Conservation (phyloP, 139 green algal genomes). For the Micromonas commoda region DNA sequence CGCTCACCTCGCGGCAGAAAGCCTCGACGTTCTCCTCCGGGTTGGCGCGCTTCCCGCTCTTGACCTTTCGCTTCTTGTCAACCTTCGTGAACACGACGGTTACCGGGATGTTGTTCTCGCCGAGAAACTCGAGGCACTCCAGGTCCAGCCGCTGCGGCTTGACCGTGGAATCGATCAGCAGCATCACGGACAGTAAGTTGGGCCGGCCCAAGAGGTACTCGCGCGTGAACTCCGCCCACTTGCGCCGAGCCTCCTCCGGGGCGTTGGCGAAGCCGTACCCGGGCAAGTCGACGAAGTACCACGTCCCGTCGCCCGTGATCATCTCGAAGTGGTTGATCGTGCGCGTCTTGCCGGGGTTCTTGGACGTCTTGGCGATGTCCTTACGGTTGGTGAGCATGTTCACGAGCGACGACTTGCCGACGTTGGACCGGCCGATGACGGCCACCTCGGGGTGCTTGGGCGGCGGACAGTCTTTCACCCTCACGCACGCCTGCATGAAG, state of each 20-base stretch:
- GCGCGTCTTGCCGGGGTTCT: constrained; percentile 83
- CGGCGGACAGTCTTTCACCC: background rate
- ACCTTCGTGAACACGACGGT: constrained; percentile 64
- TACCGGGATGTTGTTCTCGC: constrained; percentile 59
- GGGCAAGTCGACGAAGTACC: constrained; percentile 88
- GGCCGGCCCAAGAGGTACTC: constrained; percentile 69
- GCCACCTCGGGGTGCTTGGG: constrained; percentile 71
- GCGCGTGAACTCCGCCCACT: constrained; percentile 74
- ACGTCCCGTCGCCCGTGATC: constrained; percentile 55
- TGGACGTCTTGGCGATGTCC: constrained; percentile 74
- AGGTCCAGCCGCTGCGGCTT: constrained; percentile 65
- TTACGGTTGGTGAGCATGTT: constrained; percentile 78
- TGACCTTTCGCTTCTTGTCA: constrained; percentile 31
- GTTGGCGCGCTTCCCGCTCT: background rate
- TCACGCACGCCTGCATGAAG: background rate
- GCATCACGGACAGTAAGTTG: constrained; percentile 62
- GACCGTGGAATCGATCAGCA: constrained; percentile 79
- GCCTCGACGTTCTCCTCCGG: constrained; percentile 15
- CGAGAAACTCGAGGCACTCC: constrained; percentile 68
- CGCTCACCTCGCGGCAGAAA: constrained; percentile 8
- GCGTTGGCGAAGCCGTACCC: constrained; percentile 76
- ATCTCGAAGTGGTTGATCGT: constrained; percentile 94
- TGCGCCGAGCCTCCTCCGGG: constrained; percentile 18
- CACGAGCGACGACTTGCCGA: constrained; percentile 93
- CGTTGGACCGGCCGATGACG: constrained; percentile 86